Percentiles rank a stretch among this genome's conserved stretches.
Conservation (phyloP, 495 filamentous ascomycete species). For the Lepraria neglecta region DNA sequence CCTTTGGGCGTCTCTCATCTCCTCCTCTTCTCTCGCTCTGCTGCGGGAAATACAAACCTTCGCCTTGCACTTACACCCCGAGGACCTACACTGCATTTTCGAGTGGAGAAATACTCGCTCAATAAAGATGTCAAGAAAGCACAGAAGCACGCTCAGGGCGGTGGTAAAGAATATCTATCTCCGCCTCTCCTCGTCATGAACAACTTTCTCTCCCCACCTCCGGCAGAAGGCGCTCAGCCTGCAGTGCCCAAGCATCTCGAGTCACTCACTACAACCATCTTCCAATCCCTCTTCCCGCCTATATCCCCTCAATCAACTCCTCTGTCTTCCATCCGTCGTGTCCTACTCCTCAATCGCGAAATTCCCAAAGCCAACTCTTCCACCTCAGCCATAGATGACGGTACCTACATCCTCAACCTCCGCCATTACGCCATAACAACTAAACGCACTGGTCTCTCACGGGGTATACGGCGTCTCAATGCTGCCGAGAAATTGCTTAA, state of each 20-base stretch:
- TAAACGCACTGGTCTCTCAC: conserved; percentile 74
- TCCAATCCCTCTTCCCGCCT: conserved; percentile 92
- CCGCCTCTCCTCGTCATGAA: conserved; percentile 96
- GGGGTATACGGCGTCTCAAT: conserved; percentile 73
- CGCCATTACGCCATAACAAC: conserved; percentile 94
- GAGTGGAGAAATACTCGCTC: conserved; percentile 93
- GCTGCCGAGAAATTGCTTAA: conserved; percentile 69
- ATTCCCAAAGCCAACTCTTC: conserved; percentile 26
- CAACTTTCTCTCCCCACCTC: conserved; percentile 70
- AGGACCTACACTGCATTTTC: conserved; percentile 88
- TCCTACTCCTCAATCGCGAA: conserved; percentile 85
- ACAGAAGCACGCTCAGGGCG: conserved; percentile 71
- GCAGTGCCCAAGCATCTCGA: conserved; percentile 81
- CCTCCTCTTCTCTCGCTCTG: conserved; percentile 86
- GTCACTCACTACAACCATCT: conserved; percentile 84
- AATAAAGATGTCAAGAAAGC: conserved; percentile 81
- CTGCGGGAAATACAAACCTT: conserved; percentile 85
- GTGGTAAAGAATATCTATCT: conserved; percentile 73
- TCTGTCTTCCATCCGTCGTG: conserved; percentile 77
- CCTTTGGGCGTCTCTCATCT: conserved; percentile 91
- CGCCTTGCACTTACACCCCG: conserved; percentile 82
- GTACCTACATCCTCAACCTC: conserved; percentile 78
- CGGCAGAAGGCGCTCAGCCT: conserved; percentile 54
- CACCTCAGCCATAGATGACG: conserved; percentile 44
- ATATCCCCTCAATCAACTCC: conserved; percentile 90